Evolutionary conservation across 192 early-diverging fungal genomes (phyloP), one percentile per base, ranked within the genome.

Genomic region (Cetraspora pellucida): DNA sequence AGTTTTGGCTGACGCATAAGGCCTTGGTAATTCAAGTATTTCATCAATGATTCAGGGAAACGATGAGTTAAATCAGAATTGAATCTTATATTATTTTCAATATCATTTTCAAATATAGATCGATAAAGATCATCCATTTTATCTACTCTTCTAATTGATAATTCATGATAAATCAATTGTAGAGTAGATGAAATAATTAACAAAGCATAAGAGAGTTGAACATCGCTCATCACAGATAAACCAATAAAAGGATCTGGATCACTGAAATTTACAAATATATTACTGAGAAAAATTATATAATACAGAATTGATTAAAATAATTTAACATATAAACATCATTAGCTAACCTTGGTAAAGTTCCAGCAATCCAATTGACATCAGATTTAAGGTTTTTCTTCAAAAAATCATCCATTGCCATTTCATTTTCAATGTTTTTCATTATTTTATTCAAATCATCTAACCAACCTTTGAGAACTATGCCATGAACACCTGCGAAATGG

Each of bases 401-500:
- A 28, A 59, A 60, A 23, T 11, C 14, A 43, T 46, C 44, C 9
- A 63, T 23, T 10, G 25, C 17, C 21, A 31, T 37, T 13, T 31
- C 30, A 54, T 27, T 11, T 11, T 10, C 47, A 37, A 31, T 30
- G 28, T 71, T 74, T 11, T 69, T 78, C 21, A 75, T 47, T 6
- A 23, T 61, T 50, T 82, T 60, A 28, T 79, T 70, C 0, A 81
- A 76, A 1, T 80, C 71, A 10, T 79, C 77, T 55, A 90, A 57
- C 90, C 92, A 93, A 64, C 81, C 80, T 17, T 84, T 80, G 43
- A 91, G 82, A 25, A 85, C 85, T 8, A 94, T 79, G 14, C 86
- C 84, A 77, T 94, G 91, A 2, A 88, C 90, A 55, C 93, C 94
- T 55, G 82, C 82, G 25, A 85, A 77, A 70, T 95, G 93, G 47